Conservation (phyloP, 176 grass and related monocot genomes). For the Paspalum vaginatum region DNA sequence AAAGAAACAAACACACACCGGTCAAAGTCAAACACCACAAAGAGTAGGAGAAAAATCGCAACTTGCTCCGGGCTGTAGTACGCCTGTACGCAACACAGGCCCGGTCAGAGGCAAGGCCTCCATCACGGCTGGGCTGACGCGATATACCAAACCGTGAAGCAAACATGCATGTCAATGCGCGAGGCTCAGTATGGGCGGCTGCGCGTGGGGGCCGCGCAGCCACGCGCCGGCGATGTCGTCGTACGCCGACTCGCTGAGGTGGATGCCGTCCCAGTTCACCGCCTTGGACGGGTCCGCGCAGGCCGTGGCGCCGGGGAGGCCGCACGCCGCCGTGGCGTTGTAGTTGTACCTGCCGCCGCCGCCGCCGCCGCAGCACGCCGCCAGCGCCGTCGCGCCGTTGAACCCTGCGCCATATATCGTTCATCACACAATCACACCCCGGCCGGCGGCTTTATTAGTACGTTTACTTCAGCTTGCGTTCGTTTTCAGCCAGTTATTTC, state of each 20-base stretch:
- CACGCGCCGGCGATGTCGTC: conserved; percentile 35
- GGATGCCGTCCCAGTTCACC: conserved; percentile 58
- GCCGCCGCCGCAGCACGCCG: conserved; percentile 41
- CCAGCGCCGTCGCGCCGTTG: conserved; percentile 1
- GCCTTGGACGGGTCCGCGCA: conserved; percentile 31
- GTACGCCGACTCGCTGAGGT: conserved; percentile 50
- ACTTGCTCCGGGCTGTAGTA: no score
- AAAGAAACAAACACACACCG: not conserved
- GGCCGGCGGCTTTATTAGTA: no score
- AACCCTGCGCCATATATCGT: not conserved
- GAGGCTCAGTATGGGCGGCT: conserved; percentile 37
- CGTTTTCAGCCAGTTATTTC: no score
- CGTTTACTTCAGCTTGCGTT: no score
- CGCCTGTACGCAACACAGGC: no score
- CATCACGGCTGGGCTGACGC: not conserved
- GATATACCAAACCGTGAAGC: not conserved
- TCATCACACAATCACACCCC: no score
- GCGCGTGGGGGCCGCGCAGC: conserved; percentile 36
- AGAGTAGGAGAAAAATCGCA: no score
- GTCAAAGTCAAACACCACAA: no score
- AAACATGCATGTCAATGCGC: not conserved
- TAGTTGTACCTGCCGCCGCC: conserved; percentile 52
- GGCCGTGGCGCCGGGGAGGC: conserved; percentile 19
- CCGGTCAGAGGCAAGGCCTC: no score
- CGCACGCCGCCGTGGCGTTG: conserved; percentile 26